Base-by-base conservation (phyloP, 176 grass and related monocot genomes). In the Cenchrus purpureus region DNA sequence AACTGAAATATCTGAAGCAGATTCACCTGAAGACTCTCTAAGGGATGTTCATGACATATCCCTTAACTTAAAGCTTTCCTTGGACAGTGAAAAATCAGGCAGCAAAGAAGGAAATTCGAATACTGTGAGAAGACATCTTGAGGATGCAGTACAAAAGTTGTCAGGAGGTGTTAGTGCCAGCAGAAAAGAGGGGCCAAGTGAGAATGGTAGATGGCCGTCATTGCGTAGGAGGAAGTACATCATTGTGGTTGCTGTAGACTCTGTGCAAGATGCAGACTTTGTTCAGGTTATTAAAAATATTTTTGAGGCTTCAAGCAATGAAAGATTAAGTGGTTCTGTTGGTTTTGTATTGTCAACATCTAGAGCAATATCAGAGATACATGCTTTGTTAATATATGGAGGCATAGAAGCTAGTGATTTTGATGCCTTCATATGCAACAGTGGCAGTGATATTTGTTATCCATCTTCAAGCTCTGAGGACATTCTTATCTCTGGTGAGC, bases 351-450 rank as follows among this genome's bases (percentile, higher is more conserved):
- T 95, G 84, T 88, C 93, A 74, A 95, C 93, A 53, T 86, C 85
- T 52, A 68, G 71, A 78, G 85, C 83, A 66, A 82, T 92, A 88
- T 90, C 89, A 51, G 84, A 89, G 83, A 85, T 94, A 94, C 85
- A 85, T 84, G 61, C 71, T 76, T 73, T 97, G 31, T 78, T 97
- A 37, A 79, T 70, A 75, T 72, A 79, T 32, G 80, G 83, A 32
- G 87, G 91, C 73, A 89, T 97, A 83, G 71, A 84, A 76, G 52
- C 87, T 64, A 85, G 85, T 81, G 91, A 88, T 86, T 97, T 97
- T 87, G 94, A 97, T 94, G 94, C 94, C 79, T 92, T 97, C 71
- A 90, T 97, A 80, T 97, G 94, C 83, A 97, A 84, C 70, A 94
- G 91, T 83, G 94, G 94, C 50, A 91, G 91, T 84, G 87, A 94